These are phyloP conservation scores for Backusella macrospora DNA, from an alignment of 192 early-diverging fungal genomes.

Conservation along the genomic window DNA sequence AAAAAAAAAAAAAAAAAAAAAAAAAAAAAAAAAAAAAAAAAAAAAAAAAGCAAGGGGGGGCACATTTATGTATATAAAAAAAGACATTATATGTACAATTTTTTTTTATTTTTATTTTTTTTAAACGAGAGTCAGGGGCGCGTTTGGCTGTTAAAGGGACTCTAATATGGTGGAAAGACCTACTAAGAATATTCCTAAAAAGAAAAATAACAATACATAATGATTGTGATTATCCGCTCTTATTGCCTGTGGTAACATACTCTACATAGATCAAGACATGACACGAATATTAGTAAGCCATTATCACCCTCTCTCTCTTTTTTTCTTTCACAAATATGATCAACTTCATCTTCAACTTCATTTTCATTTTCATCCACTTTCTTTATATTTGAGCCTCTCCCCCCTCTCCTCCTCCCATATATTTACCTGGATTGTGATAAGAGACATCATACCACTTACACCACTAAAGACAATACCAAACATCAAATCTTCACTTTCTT, in stretches of 20 bases:
- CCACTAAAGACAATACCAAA: slow-evolving; percentile 51
- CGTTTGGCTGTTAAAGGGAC: not conserved
- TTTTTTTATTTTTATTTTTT: too few relatives aligned
- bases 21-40: not conserved
- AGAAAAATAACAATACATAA: slow-evolving; percentile 34
- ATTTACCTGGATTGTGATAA: slow-evolving; percentile 55
- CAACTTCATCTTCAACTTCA: not conserved
- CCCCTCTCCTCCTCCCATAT: too few relatives aligned
- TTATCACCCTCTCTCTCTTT: not conserved
- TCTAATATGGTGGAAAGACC: slow-evolving; percentile 31
- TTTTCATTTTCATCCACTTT: too few relatives aligned
- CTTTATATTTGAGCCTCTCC: not conserved
- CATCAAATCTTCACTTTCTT: slow-evolving; percentile 44
- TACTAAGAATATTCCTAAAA: slow-evolving; percentile 34
- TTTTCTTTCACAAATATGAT: not conserved
- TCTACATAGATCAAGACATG: slow-evolving; percentile 24
- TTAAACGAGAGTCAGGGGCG: too few relatives aligned
- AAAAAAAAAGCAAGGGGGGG: not conserved
- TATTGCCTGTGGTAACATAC: slow-evolving; percentile 32
- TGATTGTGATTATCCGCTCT: slow-evolving; percentile 13
- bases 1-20: too few relatives aligned
- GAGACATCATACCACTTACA: slow-evolving; percentile 58
- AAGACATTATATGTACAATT: too few relatives aligned
- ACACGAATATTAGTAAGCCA: not conserved
- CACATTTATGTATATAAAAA: too few relatives aligned